phyloP scores from a whole-genome alignment of 306 rosid species.

The Acacia crassicarpa region DNA sequence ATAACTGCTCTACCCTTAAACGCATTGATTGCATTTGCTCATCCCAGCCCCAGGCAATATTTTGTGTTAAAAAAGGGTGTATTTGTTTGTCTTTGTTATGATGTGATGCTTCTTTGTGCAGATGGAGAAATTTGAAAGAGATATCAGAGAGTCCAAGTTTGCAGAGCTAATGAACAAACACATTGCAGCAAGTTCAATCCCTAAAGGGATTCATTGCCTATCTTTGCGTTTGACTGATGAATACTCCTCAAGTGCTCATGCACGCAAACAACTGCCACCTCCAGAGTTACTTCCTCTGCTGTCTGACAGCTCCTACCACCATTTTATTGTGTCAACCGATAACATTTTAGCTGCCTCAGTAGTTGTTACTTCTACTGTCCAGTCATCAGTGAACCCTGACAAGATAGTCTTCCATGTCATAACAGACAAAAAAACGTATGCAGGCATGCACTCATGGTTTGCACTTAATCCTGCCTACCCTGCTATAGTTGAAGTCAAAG shows the following conservation, averaged over 20 bases:
- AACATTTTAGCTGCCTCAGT: slow-evolving; percentile 98
- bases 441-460: slow-evolving; percentile 99
- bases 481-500: slow-evolving; percentile 93
- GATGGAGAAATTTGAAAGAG: slow-evolving; percentile 97
- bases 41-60: not conserved
- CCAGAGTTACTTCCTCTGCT: slow-evolving; percentile 90
- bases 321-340: slow-evolving; percentile 89
- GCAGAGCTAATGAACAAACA: slow-evolving; percentile 93
- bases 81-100: slow-evolving; percentile 22
- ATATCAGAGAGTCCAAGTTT: slow-evolving; percentile 79
- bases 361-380: slow-evolving; percentile 91
- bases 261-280: slow-evolving; percentile 93
- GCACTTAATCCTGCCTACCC: slow-evolving; percentile 89
- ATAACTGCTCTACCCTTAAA: slow-evolving; percentile 9
- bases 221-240: slow-evolving; percentile 98
- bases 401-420: slow-evolving; percentile 94
- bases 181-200: slow-evolving; percentile 93
- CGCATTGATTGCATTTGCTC: slow-evolving; percentile 10
- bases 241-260: slow-evolving; percentile 97
- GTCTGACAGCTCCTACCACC: slow-evolving; percentile 85
- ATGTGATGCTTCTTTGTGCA: slow-evolving; percentile 36
- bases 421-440: slow-evolving; percentile 95
- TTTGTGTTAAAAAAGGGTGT: slow-evolving; percentile 4
- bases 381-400: slow-evolving; percentile 75
- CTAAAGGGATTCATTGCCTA: slow-evolving; percentile 93